These are phyloP conservation scores for Coix lacrymajobi DNA, from an alignment of 176 grass and related monocot genomes.

Conservation along the genomic window DNA sequence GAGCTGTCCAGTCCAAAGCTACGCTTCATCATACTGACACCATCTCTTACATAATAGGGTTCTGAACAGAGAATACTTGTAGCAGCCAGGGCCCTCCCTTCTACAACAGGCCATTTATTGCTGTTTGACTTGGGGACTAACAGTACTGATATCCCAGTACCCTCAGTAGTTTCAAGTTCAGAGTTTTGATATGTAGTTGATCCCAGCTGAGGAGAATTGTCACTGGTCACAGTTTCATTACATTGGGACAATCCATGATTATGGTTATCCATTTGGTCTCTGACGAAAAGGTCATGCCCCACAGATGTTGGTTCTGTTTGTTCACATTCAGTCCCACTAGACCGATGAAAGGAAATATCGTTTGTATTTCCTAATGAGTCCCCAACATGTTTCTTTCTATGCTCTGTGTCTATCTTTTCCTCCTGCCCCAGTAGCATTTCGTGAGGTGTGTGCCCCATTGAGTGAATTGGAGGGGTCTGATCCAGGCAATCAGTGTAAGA, in stretches of 20 bases:
- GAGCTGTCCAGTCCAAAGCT: constrained; percentile 65
- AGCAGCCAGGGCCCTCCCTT: constrained; percentile 44
- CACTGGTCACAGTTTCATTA: constrained; percentile 15
- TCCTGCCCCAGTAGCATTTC: constrained; percentile 35
- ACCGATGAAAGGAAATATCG: neutral
- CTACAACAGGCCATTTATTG: constrained; percentile 60
- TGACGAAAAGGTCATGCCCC: neutral
- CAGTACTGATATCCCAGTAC: constrained; percentile 64
- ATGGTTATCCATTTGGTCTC: constrained; percentile 24
- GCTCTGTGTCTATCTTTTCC: constrained; percentile 1
- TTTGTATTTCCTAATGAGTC: constrained; percentile 14
- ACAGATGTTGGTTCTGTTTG: constrained; percentile 19
- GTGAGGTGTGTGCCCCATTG: constrained; percentile 16
- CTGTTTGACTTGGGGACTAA: constrained; percentile 59
- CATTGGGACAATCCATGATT: constrained; percentile 12
- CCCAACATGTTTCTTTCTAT: constrained; percentile 8
- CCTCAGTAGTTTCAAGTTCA: constrained; percentile 46
- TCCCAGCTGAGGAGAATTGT: constrained; percentile 40
- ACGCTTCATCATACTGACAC: constrained; percentile 54
- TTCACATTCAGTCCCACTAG: constrained; percentile 15
- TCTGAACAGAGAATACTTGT: constrained; percentile 61
- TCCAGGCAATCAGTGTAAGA: constrained; percentile 6
- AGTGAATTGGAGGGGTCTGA: neutral
- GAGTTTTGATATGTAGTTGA: constrained; percentile 13
- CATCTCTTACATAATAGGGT: constrained; percentile 67